A percentile compares a stretch with the other conserved stretches of the same genome.
phyloP scores from a whole-genome alignment of 2,329 filamentous ascomycete species.

The Aspergillus ustus region DNA sequence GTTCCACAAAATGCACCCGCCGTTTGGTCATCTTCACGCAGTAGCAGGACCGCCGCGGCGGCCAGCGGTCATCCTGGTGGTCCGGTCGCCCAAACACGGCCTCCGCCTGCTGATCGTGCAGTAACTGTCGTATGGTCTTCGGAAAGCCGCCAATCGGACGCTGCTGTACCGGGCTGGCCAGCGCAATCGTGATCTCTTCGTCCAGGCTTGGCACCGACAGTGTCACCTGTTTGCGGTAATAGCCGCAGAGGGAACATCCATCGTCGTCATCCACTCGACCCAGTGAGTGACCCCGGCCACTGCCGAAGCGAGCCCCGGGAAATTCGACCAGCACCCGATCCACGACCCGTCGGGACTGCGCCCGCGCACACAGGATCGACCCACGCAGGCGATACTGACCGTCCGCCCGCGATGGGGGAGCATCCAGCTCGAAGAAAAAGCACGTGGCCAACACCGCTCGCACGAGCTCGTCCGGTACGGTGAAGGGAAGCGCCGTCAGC shows the following conservation, averaged over 20 bases:
- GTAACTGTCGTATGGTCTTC: conserved; percentile 17
- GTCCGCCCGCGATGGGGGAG: conserved; percentile 13
- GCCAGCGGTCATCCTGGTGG: conserved; percentile 21
- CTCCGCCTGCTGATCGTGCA: conserved; percentile 21
- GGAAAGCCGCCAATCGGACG: conserved; percentile 24
- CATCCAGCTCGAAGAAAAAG: conserved; percentile 29
- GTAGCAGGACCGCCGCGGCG: conserved; percentile 19
- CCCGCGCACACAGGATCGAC: not conserved
- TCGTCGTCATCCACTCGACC: conserved; percentile 18
- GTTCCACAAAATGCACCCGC: conserved; percentile 21
- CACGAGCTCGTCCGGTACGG: conserved; percentile 21
- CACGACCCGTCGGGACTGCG: not conserved
- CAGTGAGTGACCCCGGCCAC: conserved; percentile 6
- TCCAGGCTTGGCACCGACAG: conserved; percentile 20
- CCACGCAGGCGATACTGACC: not conserved
- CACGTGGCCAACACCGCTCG: conserved; percentile 23
- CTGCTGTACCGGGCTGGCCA: conserved; percentile 1
- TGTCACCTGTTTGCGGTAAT: conserved; percentile 26
- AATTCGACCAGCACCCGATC: not conserved
- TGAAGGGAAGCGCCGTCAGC: conserved; percentile 13
- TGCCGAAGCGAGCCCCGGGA: not conserved
- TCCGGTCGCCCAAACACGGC: conserved; percentile 23
- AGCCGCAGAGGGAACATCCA: conserved; percentile 24
- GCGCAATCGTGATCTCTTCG: conserved; percentile 18
- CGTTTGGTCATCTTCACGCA: conserved; percentile 16